Conservation (phyloP, 2,329 filamentous ascomycete genomes). For the Pestalotiopsis sp. region DNA sequence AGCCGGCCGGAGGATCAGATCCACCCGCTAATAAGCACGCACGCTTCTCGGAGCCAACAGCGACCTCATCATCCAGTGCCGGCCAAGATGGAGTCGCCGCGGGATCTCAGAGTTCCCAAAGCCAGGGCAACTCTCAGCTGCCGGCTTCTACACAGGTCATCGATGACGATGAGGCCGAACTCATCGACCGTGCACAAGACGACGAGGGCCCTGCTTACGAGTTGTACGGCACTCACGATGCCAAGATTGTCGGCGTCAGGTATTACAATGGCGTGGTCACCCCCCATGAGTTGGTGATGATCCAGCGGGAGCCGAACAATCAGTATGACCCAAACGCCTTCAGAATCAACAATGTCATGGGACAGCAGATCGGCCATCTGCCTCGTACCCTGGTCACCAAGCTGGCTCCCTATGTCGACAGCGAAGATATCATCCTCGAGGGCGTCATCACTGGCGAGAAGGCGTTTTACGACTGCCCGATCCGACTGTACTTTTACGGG, state of each 20-base stretch:
- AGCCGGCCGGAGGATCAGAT: slow-evolving; percentile 4
- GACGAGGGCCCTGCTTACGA: slow-evolving; percentile 43
- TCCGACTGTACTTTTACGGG: slow-evolving; percentile 71
- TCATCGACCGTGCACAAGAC: slow-evolving; percentile 46
- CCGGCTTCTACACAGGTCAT: slow-evolving; percentile 18
- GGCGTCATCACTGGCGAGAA: slow-evolving; percentile 70
- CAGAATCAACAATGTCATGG: slow-evolving; percentile 75
- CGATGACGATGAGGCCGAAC: slow-evolving; percentile 40
- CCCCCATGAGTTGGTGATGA: slow-evolving; percentile 58
- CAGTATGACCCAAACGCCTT: slow-evolving; percentile 77
- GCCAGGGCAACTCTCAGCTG: not conserved
- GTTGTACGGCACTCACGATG: slow-evolving; percentile 50
- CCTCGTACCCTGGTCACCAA: slow-evolving; percentile 69
- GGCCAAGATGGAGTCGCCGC: not conserved
- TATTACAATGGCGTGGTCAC: slow-evolving; percentile 62
- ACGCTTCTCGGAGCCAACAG: slow-evolving; percentile 1
- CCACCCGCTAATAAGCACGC: slow-evolving; percentile 8
- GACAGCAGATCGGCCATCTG: slow-evolving; percentile 78
- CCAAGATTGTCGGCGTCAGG: slow-evolving; percentile 58
- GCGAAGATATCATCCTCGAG: slow-evolving; percentile 65
- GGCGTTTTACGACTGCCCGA: slow-evolving; percentile 70
- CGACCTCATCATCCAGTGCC: not conserved
- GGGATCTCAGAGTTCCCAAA: slow-evolving; percentile 6
- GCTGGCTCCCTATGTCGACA: slow-evolving; percentile 72
- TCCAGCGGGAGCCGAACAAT: slow-evolving; percentile 65